Evolutionary conservation across 176 grass and related monocot genomes (phyloP).

Genomic region (Carex scoparia): DNA sequence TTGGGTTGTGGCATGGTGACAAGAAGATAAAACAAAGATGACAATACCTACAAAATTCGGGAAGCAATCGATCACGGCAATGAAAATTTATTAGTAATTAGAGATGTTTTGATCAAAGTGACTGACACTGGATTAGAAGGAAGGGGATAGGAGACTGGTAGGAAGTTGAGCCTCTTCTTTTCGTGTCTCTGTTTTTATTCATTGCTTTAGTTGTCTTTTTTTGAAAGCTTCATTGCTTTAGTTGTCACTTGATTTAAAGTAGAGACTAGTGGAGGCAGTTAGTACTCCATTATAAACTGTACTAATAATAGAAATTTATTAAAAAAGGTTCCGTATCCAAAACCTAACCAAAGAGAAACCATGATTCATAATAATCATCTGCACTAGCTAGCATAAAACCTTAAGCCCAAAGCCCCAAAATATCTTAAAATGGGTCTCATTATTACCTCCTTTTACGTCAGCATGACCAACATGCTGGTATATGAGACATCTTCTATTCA

Average conservation of each 20-base stretch:
- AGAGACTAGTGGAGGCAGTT: background rate
- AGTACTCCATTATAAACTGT: background rate
- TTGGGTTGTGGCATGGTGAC: background rate
- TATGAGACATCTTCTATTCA: too few relatives aligned
- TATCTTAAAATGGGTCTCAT: slow-evolving; percentile 81
- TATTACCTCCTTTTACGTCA: slow-evolving; percentile 48
- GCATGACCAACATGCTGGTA: too few relatives aligned
- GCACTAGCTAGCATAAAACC: too few relatives aligned
- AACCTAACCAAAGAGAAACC: too few relatives aligned
- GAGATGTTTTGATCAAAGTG: too few relatives aligned
- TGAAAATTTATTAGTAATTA: background rate
- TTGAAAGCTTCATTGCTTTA: background rate
- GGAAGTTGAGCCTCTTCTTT: background rate
- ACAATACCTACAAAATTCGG: background rate
- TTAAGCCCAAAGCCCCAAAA: too few relatives aligned
- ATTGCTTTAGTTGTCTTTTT: background rate
- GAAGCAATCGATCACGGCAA: background rate
- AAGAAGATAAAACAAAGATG: background rate
- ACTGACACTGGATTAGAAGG: background rate
- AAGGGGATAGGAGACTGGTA: background rate
- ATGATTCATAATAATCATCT: too few relatives aligned
- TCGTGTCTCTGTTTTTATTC: background rate
- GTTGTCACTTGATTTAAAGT: background rate
- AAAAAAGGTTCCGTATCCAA: background rate
- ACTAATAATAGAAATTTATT: background rate